A percentile compares a stretch with the other conserved stretches of the same genome.
phyloP scores from a whole-genome alignment of 805 yeast species.

The Candida glaebosa region DNA sequence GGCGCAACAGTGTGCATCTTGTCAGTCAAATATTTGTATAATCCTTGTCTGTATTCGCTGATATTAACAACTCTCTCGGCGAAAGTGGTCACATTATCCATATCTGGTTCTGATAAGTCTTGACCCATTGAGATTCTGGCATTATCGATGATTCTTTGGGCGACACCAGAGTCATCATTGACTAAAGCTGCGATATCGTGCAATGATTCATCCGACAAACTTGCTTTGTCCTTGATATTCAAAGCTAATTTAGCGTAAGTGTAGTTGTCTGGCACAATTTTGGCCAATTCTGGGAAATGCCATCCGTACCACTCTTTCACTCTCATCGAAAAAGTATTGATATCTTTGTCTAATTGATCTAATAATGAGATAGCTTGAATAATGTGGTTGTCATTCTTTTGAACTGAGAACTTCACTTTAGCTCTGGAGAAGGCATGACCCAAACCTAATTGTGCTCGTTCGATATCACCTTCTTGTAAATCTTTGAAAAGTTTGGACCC shows the following conservation, averaged over 20 bases:
- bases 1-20: constrained; percentile 99
- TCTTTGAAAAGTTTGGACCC: constrained; percentile 88
- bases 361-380: constrained; percentile 97
- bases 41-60: constrained; percentile 82
- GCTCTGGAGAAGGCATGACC: constrained; percentile 99
- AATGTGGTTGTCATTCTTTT: constrained; percentile 98
- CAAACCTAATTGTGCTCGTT: constrained; percentile 97
- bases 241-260: constrained; percentile 78
- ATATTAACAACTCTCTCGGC: constrained; percentile 92
- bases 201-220: constrained; percentile 85
- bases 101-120: constrained; percentile 91
- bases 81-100: constrained; percentile 85
- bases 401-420: constrained; percentile 97
- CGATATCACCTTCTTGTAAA: constrained; percentile 90
- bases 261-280: constrained; percentile 86
- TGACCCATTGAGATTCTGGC: constrained; percentile 99
- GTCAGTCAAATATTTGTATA: constrained; percentile 83
- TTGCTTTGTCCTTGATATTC: constrained; percentile 81
- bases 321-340: constrained; percentile 96
- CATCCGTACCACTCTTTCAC: constrained; percentile 98
- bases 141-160: constrained; percentile 88
- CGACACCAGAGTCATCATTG: constrained; percentile 85
- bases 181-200: constrained; percentile 90
- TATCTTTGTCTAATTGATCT: constrained; percentile 97
- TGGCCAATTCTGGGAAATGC: constrained; percentile 97